Conservation (phyloP, 805 yeast genomes). For the Grigorovia yakushimaensis region DNA sequence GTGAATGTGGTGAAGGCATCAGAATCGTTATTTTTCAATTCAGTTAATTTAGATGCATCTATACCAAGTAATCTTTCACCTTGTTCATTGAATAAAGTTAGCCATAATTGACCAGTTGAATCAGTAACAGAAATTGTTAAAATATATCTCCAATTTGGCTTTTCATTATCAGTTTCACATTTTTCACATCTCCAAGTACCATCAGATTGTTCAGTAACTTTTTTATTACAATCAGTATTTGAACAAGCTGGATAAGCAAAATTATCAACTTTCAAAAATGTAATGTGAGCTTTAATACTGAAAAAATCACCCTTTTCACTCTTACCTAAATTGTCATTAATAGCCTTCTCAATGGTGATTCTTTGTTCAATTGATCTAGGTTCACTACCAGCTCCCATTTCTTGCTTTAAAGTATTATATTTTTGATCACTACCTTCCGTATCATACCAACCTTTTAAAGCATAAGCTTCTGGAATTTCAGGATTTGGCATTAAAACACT, state of each 20-base stretch:
- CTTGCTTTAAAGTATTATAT: conserved; percentile 55
- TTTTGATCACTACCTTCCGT: conserved; percentile 55
- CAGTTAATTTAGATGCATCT: conserved; percentile 48
- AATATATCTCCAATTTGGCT: conserved; percentile 73
- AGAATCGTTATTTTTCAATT: conserved; percentile 38
- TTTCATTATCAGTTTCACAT: conserved; percentile 60
- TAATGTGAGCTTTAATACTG: conserved; percentile 62
- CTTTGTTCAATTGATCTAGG: conserved; percentile 43
- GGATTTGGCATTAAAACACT: conserved; percentile 76
- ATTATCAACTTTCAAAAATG: conserved; percentile 61
- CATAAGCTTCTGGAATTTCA: conserved; percentile 78
- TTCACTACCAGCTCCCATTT: conserved; percentile 30
- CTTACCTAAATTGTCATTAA: conserved; percentile 57
- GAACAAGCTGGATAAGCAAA: conserved; percentile 88
- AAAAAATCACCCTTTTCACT: conserved; percentile 76
- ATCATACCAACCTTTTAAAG: conserved; percentile 92
- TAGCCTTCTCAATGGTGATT: conserved; percentile 56
- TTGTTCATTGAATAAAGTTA: conserved; percentile 77
- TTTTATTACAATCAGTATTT: conserved; percentile 68
- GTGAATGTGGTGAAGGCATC: conserved; percentile 37
- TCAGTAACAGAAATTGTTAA: conserved; percentile 72
- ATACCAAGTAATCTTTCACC: conserved; percentile 61
- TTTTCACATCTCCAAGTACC: conserved; percentile 91
- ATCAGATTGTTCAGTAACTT: conserved; percentile 63
- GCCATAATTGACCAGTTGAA: conserved; percentile 74